Percentiles rank a stretch among this genome's conserved stretches.
phyloP scores from a whole-genome alignment of 345 rosid species.

The Aethionema arabicum region DNA sequence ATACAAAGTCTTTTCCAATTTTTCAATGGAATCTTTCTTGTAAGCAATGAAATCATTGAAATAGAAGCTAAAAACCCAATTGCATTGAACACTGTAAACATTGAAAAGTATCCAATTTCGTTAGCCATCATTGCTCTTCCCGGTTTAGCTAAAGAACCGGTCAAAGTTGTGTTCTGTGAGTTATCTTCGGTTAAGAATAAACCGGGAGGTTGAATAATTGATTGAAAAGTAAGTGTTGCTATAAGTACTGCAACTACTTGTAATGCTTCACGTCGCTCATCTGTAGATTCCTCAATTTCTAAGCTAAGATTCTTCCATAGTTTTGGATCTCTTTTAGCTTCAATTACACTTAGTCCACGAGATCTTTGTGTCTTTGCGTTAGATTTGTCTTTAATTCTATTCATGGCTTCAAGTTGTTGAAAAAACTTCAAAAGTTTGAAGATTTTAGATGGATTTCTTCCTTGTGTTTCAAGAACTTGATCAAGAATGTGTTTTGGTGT shows the following conservation, averaged over 20 bases:
- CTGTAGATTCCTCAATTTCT: constrained; percentile 1
- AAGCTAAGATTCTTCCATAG: neutral
- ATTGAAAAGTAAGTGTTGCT: constrained; percentile 25
- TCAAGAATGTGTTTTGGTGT: constrained; percentile 31
- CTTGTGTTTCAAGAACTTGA: constrained; percentile 28
- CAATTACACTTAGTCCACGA: neutral
- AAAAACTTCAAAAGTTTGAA: constrained; percentile 23
- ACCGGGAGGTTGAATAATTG: constrained; percentile 25
- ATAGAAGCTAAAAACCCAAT: constrained; percentile 26
- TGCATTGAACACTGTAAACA: constrained; percentile 24
- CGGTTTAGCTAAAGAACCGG: neutral
- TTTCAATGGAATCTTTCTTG: constrained; percentile 17
- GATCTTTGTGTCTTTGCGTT: neutral
- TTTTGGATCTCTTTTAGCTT: neutral
- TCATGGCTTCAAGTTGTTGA: constrained; percentile 23
- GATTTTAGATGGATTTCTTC: constrained; percentile 26
- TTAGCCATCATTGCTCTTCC: constrained; percentile 29
- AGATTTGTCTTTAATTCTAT: neutral
- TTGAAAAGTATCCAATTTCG: neutral
- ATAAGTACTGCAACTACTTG: constrained; percentile 23
- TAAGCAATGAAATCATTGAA: constrained; percentile 24
- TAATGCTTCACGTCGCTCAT: constrained; percentile 5
- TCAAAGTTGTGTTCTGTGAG: neutral
- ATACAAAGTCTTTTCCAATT: constrained; percentile 29
- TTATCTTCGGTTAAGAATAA: neutral